Evolutionary conservation across 805 yeast species (phyloP).

Genomic region (Metschnikowia proteae): DNA sequence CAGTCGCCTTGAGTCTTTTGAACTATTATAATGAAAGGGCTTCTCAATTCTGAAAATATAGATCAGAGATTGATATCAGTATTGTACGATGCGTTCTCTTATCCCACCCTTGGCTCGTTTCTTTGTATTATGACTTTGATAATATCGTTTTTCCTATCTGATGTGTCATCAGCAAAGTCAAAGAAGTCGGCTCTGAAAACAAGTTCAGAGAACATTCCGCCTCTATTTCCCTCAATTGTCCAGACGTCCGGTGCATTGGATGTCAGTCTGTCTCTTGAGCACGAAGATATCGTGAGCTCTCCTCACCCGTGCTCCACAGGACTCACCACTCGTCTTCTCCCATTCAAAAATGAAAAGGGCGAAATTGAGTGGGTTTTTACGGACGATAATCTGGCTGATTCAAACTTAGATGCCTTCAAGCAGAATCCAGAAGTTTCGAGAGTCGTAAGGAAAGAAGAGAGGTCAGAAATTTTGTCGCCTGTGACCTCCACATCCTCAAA

Average conservation of each 20-base stretch:
- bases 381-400: constrained; percentile 32
- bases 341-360: constrained; percentile 50
- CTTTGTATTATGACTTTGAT: constrained; percentile 1
- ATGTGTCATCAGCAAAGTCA: background rate
- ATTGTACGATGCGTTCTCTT: background rate
- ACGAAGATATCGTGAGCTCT: constrained; percentile 4
- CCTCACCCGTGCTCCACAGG: constrained; percentile 48
- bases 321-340: constrained; percentile 45
- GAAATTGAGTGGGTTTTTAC: constrained; percentile 57
- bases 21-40: background rate
- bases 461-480: constrained; percentile 28
- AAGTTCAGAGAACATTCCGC: background rate
- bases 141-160: constrained; percentile 2
- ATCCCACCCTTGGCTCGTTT: constrained; percentile 1
- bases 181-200: constrained; percentile 2
- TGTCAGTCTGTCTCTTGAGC: background rate
- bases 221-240: constrained; percentile 15
- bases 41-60: background rate
- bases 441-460: constrained; percentile 4
- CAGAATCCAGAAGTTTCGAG: constrained; percentile 6
- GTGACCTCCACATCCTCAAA: constrained; percentile 34
- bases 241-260: background rate
- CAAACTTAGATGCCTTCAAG: constrained; percentile 29
- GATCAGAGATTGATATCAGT: background rate
- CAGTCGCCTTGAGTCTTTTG: background rate